These are phyloP conservation scores for Candida arabinofermentans DNA, from an alignment of 805 yeast species.

Conservation along the genomic window DNA sequence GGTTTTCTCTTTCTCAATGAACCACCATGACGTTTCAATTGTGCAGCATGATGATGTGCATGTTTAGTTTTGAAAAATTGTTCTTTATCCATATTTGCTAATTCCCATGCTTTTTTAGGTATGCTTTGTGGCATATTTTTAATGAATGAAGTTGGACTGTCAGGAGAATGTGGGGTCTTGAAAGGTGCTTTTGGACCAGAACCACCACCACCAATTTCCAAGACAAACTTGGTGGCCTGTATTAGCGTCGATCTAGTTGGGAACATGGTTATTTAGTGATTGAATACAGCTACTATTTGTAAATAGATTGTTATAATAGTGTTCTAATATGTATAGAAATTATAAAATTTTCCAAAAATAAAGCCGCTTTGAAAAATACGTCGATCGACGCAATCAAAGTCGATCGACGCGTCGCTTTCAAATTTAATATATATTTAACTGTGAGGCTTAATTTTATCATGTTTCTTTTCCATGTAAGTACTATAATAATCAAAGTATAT, in stretches of 20 bases:
- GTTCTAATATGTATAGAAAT: too few species aligned
- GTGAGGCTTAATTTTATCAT: too few species aligned
- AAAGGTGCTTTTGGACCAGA: slow-evolving; percentile 29
- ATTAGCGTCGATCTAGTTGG: neutral
- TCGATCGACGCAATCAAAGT: too few species aligned
- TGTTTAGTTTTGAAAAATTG: slow-evolving; percentile 57
- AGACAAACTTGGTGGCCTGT: neutral
- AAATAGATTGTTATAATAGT: too few species aligned
- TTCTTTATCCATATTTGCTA: slow-evolving; percentile 56
- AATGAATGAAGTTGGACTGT: slow-evolving; percentile 7
- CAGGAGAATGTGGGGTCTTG: slow-evolving; percentile 6
- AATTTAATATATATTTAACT: too few species aligned
- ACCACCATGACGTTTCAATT: slow-evolving; percentile 28
- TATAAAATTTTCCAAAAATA: too few species aligned
- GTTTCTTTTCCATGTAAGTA: too few species aligned
- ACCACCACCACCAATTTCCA: neutral
- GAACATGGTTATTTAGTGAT: neutral
- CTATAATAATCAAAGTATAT: too few species aligned
- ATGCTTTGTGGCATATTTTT: slow-evolving; percentile 39
- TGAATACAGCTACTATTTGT: too few species aligned
- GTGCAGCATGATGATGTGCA: slow-evolving; percentile 62
- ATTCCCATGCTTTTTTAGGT: slow-evolving; percentile 61
- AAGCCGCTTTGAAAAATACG: too few species aligned
- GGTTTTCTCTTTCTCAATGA: slow-evolving; percentile 11
- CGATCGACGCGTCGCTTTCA: too few species aligned